Conservation (phyloP, 75 land plant species). For the Selaginella moellendorffii region DNA sequence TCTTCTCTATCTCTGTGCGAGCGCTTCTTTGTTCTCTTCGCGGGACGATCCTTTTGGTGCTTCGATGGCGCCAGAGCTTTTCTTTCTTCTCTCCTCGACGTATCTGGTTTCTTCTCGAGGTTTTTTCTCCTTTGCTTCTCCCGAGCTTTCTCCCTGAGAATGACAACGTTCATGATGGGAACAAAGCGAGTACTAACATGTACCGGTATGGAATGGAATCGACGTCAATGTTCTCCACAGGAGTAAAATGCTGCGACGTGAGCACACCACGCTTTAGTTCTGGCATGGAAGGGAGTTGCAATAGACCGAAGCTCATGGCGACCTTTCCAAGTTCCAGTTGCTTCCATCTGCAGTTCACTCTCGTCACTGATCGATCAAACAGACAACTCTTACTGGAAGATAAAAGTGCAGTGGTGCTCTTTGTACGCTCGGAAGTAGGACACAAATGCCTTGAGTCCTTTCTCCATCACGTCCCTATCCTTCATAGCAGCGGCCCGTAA, state of each 20-base stretch:
- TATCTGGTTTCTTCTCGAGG: slow-evolving; percentile 17
- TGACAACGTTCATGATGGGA: neutral
- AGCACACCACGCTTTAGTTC: slow-evolving; percentile 72
- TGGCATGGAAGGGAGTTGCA: slow-evolving; percentile 90
- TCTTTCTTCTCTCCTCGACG: slow-evolving; percentile 1
- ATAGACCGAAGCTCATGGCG: slow-evolving; percentile 86
- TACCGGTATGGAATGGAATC: slow-evolving; percentile 66
- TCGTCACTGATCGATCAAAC: slow-evolving; percentile 2
- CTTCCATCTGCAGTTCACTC: slow-evolving; percentile 64
- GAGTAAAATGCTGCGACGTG: slow-evolving; percentile 49
- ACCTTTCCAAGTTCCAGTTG: slow-evolving; percentile 82
- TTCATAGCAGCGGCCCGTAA: slow-evolving; percentile 66
- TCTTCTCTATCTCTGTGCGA: slow-evolving; percentile 45
- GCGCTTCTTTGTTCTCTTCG: slow-evolving; percentile 56
- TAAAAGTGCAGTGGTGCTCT: slow-evolving; percentile 95
- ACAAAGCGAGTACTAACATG: neutral
- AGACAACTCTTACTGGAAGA: slow-evolving; percentile 50
- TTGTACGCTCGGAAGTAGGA: slow-evolving; percentile 96
- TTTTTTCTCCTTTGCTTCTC: slow-evolving; percentile 87
- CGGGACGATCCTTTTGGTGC: slow-evolving; percentile 46
- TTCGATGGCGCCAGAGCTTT: slow-evolving; percentile 9
- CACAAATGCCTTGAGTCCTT: slow-evolving; percentile 83
- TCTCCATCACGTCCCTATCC: slow-evolving; percentile 96
- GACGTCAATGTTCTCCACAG: slow-evolving; percentile 64
- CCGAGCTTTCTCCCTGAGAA: slow-evolving; percentile 65